Evolutionary conservation across 75 land plant species (phyloP).

Genomic region (Azolla pinnata): DNA sequence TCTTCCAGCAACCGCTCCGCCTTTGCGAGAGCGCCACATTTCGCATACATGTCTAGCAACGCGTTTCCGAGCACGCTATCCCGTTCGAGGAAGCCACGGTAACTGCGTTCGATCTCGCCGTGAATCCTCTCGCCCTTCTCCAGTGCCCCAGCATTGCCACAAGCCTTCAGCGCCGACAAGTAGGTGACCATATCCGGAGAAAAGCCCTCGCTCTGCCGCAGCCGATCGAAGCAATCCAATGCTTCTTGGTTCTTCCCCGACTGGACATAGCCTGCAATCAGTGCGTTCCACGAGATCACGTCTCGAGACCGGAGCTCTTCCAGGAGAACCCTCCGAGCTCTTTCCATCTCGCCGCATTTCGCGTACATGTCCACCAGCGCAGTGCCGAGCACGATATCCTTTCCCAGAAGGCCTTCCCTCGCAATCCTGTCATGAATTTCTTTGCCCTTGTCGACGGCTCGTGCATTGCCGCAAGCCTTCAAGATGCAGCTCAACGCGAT

Average conservation of each 20-base stretch:
- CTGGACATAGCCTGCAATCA: conserved; percentile 45
- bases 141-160: conserved; percentile 31
- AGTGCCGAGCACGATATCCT: conserved; percentile 26
- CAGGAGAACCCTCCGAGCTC: conserved; percentile 36
- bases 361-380: conserved; percentile 54
- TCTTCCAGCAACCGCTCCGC: conserved; percentile 24
- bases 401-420: conserved; percentile 8
- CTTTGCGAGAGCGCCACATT: conserved; percentile 20
- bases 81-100: no score
- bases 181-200: conserved; percentile 37
- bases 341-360: conserved; percentile 33
- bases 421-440: conserved; percentile 36
- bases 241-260: conserved; percentile 43
- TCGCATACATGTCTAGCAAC: conserved; percentile 37
- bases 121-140: conserved; percentile 26
- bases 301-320: conserved; percentile 26
- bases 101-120: conserved; percentile 26
- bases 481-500: no score
- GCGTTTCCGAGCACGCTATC: conserved; percentile 32
- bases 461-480: no score
- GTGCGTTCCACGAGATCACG: conserved; percentile 52
- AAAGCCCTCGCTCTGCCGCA: conserved; percentile 24
- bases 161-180: conserved; percentile 41
- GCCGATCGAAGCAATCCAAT: conserved; percentile 23
- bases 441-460: no score